Conservation (phyloP, 139 green algal species). For the Edaphochlamys debaryana region DNA sequence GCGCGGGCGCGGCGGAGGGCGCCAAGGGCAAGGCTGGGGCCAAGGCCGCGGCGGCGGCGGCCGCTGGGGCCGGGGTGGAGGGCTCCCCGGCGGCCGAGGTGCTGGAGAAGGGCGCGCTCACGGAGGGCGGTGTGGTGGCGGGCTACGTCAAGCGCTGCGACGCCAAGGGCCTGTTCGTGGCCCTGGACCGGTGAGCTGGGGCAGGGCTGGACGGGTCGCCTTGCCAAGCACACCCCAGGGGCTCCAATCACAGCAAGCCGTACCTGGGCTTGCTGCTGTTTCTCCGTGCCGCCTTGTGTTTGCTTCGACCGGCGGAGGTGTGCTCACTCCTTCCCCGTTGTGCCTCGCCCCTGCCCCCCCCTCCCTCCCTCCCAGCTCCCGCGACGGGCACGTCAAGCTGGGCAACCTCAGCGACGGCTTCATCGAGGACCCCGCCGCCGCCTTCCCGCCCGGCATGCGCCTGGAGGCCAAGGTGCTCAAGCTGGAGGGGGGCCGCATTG, state of each 20-base stretch:
- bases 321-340: too few relatives aligned
- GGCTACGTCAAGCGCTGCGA: conserved; percentile 82
- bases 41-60: not conserved
- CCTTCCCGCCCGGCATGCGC: conserved; percentile 81
- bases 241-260: too few relatives aligned
- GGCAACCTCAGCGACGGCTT: conserved; percentile 83
- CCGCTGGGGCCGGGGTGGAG: not conserved
- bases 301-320: too few relatives aligned
- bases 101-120: not conserved
- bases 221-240: not conserved
- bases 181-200: conserved; percentile 43
- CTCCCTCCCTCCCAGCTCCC: not conserved
- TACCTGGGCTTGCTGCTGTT: too few relatives aligned
- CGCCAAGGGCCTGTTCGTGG: conserved; percentile 64
- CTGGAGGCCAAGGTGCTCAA: conserved; percentile 54
- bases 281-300: too few relatives aligned
- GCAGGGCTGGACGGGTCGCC: too few relatives aligned
- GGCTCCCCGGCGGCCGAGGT: not conserved
- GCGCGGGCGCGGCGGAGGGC: not conserved
- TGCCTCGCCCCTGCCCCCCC: not conserved
- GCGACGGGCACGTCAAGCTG: conserved; percentile 83
- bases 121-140: not conserved
- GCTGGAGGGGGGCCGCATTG: conserved; percentile 52
- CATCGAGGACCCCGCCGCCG: conserved; percentile 78
- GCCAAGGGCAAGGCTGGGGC: not conserved